Base-by-base conservation (phyloP, 1,284 basidiomycete genomes). In the Puccinia triticina region DNA sequence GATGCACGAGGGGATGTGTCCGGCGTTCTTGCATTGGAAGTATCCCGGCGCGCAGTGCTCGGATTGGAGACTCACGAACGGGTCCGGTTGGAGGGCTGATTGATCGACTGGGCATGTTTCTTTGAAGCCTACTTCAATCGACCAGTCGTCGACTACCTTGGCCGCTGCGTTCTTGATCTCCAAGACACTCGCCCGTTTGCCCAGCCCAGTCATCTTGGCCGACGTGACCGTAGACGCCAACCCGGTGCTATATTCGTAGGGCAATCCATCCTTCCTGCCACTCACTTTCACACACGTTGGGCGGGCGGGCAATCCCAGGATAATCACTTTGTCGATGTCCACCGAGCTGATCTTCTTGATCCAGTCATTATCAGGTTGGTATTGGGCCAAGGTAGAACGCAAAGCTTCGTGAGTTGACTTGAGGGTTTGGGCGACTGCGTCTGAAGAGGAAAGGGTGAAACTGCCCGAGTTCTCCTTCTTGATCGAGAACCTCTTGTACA, bases 21-120 rank as follows among this genome's bases (percentile, higher is more conserved):
- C 96, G 76, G 90, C 89, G 87, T 99, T 99, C 86, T 87, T 88
- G 87, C 96, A 99, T 88, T 94, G 94, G 89, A 98, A 76, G 61
- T 82, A 71, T 40, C 74, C 74, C 46, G 66, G 32, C 4, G 74
- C 73, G 32, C 81, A 82, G 57, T 71, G 61, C 48, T 73, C 50
- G 26, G 81, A 76, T 77, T 76, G 73, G 11, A 77, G 43, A 2
- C 34, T 75, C 18, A 69, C 64, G 12, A 71, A 57, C 2, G 74
- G 81, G 46, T 82, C 74, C 1, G 46, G 12, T n/a, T n/a, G 59
- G 34, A 37, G 26, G 26, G 48, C 37, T 11, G 61, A 43, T 59
- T 57, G 43, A 53, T 46, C 48, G 34, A 34, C 50, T 10, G 43
- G 12, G 50, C 73, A 82, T 29, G 73, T 10, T 23, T 29, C 40